Percentiles rank a stretch among this genome's conserved stretches.
Conservation (phyloP, 2,329 filamentous ascomycete genomes). For the Ceratocystis papillata region DNA sequence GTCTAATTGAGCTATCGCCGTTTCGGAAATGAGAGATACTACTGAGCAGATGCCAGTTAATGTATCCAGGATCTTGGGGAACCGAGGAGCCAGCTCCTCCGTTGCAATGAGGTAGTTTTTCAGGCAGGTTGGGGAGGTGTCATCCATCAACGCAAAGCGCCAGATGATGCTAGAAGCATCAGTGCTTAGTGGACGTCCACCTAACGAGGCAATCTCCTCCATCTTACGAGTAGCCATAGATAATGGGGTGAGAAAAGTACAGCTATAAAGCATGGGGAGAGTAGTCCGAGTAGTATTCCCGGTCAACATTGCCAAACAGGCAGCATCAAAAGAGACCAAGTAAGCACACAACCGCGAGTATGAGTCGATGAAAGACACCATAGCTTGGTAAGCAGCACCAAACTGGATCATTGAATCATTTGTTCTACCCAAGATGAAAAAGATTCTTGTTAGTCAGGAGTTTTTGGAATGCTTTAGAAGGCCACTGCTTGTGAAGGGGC, state of each 20-base stretch:
- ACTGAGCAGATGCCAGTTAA: neutral
- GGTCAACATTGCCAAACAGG: neutral
- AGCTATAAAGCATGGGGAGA: slow-evolving; percentile 5
- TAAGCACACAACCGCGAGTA: slow-evolving; percentile 43
- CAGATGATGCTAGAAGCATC: slow-evolving; percentile 9
- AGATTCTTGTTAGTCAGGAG: neutral
- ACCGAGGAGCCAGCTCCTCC: slow-evolving; percentile 6
- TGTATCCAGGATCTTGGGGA: slow-evolving; percentile 14
- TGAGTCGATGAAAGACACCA: slow-evolving; percentile 31
- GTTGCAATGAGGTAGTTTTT: neutral
- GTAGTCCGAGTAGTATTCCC: neutral
- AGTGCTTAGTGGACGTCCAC: neutral
- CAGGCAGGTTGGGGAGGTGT: neutral
- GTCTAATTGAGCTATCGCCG: neutral
- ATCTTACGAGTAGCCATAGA: neutral
- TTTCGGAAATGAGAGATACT: neutral
- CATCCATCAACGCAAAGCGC: neutral
- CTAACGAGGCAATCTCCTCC: neutral
- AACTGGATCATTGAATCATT: slow-evolving; percentile 6
- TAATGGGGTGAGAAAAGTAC: neutral
- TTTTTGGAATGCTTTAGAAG: neutral
- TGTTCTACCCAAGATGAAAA: neutral
- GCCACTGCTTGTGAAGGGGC: no score
- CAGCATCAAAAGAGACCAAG: slow-evolving; percentile 42
- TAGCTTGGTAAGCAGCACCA: slow-evolving; percentile 22